Base-by-base conservation (phyloP, 139 green algal species). In the Coccomyxa sp. region DNA sequence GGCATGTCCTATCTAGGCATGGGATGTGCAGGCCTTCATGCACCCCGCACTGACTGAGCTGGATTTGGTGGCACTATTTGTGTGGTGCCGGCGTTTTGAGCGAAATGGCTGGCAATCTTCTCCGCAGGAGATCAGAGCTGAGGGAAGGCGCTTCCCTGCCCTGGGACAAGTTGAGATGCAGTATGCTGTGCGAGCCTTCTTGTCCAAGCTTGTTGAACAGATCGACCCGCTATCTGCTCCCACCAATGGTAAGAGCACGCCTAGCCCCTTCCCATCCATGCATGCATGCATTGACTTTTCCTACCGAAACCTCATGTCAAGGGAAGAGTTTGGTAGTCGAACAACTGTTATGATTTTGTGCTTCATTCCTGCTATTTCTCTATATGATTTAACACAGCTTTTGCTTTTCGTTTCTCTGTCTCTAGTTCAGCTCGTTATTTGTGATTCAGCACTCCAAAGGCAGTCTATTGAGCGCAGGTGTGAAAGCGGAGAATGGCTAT, bases 101-200 rank as follows among this genome's bases (percentile, higher is more conserved):
- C 66, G 25, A 80, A 27, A 59, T 63, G 4, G 28, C 18, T 14
- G 17, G 13, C 21, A 10, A 51, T 16, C 38, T 51, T 51, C 38
- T 60, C 9, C 79, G 82, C 82, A 86, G 82, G 82, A 82, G 63
- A 86, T 86, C 17, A 32, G 58, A 32, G 77, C 77, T 13, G 25
- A 67, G 9, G 77, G 76, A 27, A 32, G 82, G 13, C 7, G 32
- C 14, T 82, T 86, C 16, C 82, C 82, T 30, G 77, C 77, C 13
- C 31, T 86, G 23, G n/a, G 32, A 30, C 82, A 86, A 57, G n/a
- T 58, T 4, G 32, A 82, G 25, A 86, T 86, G 82, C 82, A 86
- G 45, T 32, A 38, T n/a, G 82, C 82, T 7, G 68, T 81, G 21
- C 76, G 31, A 30, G 76, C 30, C 14, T 71, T 71, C 9, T 28